Conservation (phyloP, 192 early-diverging fungal species). For the Coemansia guatemalensis region DNA sequence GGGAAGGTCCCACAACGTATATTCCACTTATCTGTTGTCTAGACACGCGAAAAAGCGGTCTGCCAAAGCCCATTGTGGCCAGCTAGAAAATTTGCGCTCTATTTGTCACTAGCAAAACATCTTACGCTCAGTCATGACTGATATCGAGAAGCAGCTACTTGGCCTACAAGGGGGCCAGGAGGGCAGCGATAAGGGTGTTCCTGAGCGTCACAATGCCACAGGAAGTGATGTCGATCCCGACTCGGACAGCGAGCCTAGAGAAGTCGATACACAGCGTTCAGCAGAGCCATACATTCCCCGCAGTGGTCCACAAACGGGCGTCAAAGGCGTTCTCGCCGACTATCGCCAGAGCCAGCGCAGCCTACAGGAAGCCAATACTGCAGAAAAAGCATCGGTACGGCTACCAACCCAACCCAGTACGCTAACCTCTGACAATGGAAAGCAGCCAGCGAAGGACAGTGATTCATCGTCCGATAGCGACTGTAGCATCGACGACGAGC, state of each 20-base stretch:
- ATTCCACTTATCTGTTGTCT: neutral
- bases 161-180: neutral
- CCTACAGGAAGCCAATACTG: neutral
- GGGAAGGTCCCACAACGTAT: neutral
- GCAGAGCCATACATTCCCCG: neutral
- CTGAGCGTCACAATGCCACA: conserved; percentile 6
- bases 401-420: conserved; percentile 5
- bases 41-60: neutral
- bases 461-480: conserved; percentile 2
- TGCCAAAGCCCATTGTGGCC: neutral
- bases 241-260: neutral
- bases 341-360: conserved; percentile 24
- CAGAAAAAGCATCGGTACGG: conserved; percentile 11
- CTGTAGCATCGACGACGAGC: conserved; percentile 19
- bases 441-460: conserved; percentile 1
- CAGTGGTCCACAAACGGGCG: conserved; percentile 48
- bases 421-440: conserved; percentile 15
- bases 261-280: neutral
- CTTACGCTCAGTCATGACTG: conserved; percentile 10
- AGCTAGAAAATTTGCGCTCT: neutral
- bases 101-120: neutral
- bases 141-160: conserved; percentile 19
- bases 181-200: conserved; percentile 13
- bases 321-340: conserved; percentile 48
- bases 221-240: conserved; percentile 16